These are phyloP conservation scores for Penicillium argentinense DNA, from an alignment of 495 filamentous ascomycete genomes.

Conservation along the genomic window DNA sequence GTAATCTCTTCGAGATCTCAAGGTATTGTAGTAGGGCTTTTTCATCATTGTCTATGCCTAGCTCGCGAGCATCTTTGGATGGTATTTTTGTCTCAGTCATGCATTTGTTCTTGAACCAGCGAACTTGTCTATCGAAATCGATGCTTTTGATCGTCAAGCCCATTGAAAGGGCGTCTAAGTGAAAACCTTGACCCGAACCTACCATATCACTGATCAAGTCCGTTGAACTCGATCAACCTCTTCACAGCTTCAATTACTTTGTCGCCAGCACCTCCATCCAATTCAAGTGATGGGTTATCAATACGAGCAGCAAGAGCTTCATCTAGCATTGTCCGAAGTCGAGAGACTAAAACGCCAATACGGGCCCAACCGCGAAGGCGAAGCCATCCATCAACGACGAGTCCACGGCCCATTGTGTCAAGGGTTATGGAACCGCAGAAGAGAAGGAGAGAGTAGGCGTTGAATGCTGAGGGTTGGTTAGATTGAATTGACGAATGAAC, in stretches of 20 bases:
- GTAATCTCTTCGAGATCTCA: too few species aligned
- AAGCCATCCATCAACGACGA: constrained; percentile 93
- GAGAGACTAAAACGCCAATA: constrained; percentile 84
- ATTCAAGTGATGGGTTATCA: constrained; percentile 62
- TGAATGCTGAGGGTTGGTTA: constrained; percentile 64
- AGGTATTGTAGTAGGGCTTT: too few species aligned
- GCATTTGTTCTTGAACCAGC: too few species aligned
- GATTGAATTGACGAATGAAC: constrained; percentile 3
- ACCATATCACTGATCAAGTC: constrained; percentile 69
- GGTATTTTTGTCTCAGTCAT: too few species aligned
- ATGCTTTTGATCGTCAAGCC: too few species aligned
- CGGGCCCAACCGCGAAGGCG: constrained; percentile 89
- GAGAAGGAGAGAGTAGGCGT: constrained; percentile 84
- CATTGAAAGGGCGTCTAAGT: too few species aligned
- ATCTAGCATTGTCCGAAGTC: constrained; percentile 84
- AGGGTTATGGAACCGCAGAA: constrained; percentile 82
- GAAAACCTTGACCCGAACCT: not conserved
- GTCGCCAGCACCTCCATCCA: constrained; percentile 37
- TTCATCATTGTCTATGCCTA: too few species aligned
- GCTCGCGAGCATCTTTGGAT: too few species aligned
- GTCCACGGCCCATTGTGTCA: constrained; percentile 82
- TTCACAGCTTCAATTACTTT: constrained; percentile 76
- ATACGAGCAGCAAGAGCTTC: constrained; percentile 73
- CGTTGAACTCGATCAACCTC: constrained; percentile 82
- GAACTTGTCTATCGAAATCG: too few species aligned